Base-by-base conservation (phyloP, 2,329 filamentous ascomycete genomes). In the Aspergillus hortae region DNA sequence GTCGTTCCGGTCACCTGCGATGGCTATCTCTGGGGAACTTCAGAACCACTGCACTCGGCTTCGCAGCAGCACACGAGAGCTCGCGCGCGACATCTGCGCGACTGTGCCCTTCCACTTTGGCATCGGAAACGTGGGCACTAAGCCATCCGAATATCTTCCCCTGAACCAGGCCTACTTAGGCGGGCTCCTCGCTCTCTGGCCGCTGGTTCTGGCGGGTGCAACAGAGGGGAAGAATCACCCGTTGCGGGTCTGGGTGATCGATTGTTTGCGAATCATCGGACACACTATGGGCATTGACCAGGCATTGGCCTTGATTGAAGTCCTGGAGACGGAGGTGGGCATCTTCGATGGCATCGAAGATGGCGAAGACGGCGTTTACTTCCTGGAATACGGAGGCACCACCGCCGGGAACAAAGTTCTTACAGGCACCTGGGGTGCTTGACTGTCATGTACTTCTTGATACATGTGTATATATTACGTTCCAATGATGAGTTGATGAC, bases 271-370 rank as follows among this genome's bases (percentile, higher is more conserved):
- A 30, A 57, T 65, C 43, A 68, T 74, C 53, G 69, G 70, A 19
- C 56, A 67, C 36, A 57, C 60, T 3, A 66, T 71, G 59, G 71
- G 71, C 1, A 64, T 74, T 12, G 67, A 72, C 27, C 70, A 72
- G 54, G 70, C 71, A 7, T 50, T 72, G 12, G 67, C 67, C 27
- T 52, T 73, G 48, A 63, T 66, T 21, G 65, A 69, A 21, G 55
- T 73, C 12, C 51, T 73, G 15, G 56, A 60, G 44, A 46, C 48
- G n/a, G 62, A 66, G 43, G 58, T 61, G 33, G 62, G 64, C 4
- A 54, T 66, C 7, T 59, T 67, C 38, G 61, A 59, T 14, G 51
- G 47, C 1, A 50, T 61, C 4, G 58, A 55, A 0, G 61, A 63
- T 42, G 58, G 58, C 27, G 56, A 62, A 15, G 51, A 57, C 21